Evolutionary conservation across 2,329 filamentous ascomycete species (phyloP).

Genomic region (Microdochium paspali): DNA sequence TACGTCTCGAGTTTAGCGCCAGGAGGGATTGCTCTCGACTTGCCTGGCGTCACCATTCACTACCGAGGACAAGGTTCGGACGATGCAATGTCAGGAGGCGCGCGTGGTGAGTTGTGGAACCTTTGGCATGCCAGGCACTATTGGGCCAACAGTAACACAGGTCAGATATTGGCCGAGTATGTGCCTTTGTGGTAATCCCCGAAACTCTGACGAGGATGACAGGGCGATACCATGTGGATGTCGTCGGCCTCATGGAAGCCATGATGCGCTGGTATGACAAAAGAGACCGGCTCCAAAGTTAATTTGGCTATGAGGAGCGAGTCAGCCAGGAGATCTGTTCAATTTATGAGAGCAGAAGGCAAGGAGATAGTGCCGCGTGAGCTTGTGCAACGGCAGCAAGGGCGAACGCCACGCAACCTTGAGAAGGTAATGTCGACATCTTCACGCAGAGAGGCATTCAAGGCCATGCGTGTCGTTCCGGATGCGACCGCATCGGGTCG

Average conservation of each 20-base stretch:
- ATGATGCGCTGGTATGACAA: background rate
- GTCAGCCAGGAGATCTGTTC: background rate
- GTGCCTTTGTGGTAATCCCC: background rate
- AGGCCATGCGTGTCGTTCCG: background rate
- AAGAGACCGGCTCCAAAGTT: background rate
- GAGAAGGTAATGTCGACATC: background rate
- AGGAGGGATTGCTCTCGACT: background rate
- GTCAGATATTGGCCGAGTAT: background rate
- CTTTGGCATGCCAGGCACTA: background rate
- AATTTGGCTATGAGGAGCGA: background rate
- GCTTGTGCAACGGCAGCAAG: background rate
- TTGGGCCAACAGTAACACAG: background rate
- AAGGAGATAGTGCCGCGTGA: too few relatives aligned
- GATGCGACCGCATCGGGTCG: background rate
- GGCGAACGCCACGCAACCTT: background rate
- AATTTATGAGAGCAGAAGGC: too few relatives aligned
- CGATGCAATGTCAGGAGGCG: background rate
- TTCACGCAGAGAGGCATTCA: background rate
- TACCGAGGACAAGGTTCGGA: background rate
- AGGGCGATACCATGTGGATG: background rate
- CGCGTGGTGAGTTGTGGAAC: background rate
- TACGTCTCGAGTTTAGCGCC: background rate
- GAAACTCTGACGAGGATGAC: background rate
- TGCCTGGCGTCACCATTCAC: background rate
- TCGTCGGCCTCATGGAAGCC: background rate